Conservation (phyloP, 2,329 filamentous ascomycete species). For the Fusarium sp. region DNA sequence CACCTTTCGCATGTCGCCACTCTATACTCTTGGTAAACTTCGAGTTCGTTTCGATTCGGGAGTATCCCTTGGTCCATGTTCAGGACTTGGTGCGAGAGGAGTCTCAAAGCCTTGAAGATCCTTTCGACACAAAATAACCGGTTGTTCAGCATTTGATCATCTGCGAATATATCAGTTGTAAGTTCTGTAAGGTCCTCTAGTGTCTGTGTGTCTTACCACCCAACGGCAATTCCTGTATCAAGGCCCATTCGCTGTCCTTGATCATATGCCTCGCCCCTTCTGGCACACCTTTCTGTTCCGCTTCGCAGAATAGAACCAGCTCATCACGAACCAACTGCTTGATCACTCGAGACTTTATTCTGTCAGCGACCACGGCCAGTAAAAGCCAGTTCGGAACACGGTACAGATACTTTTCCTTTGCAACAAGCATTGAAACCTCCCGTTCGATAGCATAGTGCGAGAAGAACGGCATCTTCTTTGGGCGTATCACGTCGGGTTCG, state of each 20-base stretch:
- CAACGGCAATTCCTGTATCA: conserved; percentile 3
- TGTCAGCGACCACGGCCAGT: conserved; percentile 25
- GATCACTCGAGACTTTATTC: conserved; percentile 5
- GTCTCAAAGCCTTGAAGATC: conserved; percentile 16
- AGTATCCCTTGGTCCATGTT: conserved; percentile 21
- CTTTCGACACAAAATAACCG: conserved; percentile 4
- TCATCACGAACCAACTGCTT: neutral
- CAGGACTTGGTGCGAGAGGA: conserved; percentile 26
- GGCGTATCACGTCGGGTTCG: neutral
- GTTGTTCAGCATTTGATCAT: neutral
- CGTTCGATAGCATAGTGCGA: neutral
- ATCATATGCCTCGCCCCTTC: neutral
- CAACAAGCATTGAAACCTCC: neutral
- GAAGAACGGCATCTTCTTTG: conserved; percentile 1
- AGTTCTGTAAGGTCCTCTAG: neutral
- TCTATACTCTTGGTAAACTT: conserved; percentile 1
- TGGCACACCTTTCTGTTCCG: neutral
- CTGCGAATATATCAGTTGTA: conserved; percentile 1
- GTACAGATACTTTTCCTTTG: neutral
- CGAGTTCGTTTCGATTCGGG: conserved; percentile 4
- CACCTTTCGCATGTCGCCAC: conserved; percentile 26
- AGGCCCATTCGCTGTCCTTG: conserved; percentile 7
- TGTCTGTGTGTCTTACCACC: conserved; percentile 1
- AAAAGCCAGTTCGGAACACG: conserved; percentile 30
- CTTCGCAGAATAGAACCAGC: conserved; percentile 10